These are phyloP conservation scores for Umbelopsis vinacea DNA, from an alignment of 192 early-diverging fungal genomes.

Conservation along the genomic window DNA sequence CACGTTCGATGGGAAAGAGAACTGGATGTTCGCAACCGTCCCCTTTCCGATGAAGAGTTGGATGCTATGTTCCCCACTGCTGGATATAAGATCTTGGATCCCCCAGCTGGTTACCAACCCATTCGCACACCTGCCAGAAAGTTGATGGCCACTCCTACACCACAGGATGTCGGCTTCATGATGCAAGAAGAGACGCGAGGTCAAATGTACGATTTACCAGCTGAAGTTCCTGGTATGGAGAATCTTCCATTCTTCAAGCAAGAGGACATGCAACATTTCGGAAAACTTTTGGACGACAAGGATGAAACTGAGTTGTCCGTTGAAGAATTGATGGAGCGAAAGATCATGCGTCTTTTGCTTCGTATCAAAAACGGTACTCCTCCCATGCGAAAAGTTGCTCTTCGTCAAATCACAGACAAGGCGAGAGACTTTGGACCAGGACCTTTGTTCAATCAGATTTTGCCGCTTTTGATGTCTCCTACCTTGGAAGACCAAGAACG, in stretches of 20 bases:
- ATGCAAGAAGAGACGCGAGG: constrained; percentile 81
- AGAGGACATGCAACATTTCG: constrained; percentile 98
- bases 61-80: constrained; percentile 89
- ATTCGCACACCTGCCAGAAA: constrained; percentile 97
- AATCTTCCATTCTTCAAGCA: constrained; percentile 92
- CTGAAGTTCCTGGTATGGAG: constrained; percentile 88
- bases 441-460: constrained; percentile 94
- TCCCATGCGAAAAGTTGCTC: constrained; percentile 88
- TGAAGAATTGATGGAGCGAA: constrained; percentile 92
- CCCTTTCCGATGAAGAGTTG: constrained; percentile 92
- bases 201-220: constrained; percentile 68
- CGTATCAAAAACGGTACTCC: constrained; percentile 99
- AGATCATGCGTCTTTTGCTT: constrained; percentile 93
- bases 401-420: constrained; percentile 95
- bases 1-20: constrained; percentile 78
- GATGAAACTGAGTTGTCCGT: constrained; percentile 81
- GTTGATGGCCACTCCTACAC: constrained; percentile 91
- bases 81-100: constrained; percentile 92
- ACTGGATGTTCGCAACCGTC: constrained; percentile 85
- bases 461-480: constrained; percentile 96
- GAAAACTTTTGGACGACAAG: constrained; percentile 83
- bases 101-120: constrained; percentile 85
- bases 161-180: constrained; percentile 83
- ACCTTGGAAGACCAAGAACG: constrained; percentile 98
- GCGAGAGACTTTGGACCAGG: constrained; percentile 94